Base-by-base conservation (phyloP, 2,329 filamentous ascomycete species). In the Zymoseptoria crescenta region DNA sequence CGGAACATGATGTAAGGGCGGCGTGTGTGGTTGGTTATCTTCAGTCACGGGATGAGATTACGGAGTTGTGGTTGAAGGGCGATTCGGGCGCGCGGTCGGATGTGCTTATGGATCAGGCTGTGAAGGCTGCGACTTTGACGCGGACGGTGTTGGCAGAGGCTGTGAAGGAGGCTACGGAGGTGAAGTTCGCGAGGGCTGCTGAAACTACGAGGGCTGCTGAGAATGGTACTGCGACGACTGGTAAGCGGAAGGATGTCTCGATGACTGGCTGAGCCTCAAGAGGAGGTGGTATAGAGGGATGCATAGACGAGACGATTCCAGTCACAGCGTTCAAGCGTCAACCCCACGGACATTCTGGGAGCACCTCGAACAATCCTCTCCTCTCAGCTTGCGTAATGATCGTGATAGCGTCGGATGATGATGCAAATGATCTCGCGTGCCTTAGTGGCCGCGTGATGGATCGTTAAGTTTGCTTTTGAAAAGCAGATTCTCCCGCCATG, bases 61-160 rank as follows among this genome's bases (percentile, higher is more conserved):
- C 93, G 8, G 92, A 96, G 70, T 75, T 97, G 19, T 99, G 94
- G 94, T 83, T 95, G 70, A 96, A 92, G 76, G 93, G 94, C 19
- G 80, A 86, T 70, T 74, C 72, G 64, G 78, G 75, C 54, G 68
- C 67, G 56, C 73, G 71, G 56, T 75, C 75, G 50, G 83, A 86
- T 59, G 73, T 77, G 19, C 72, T 88, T 55, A 77, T 87, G 30
- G 84, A 88, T 66, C 80, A 80, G 61, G 85, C 86, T 55, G 83
- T 87, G 29, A 81, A 83, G 69, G 84, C 85, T 35, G 84, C 86
- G 50, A 73, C 80, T 19, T 80, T 83, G 49, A 79, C 81, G 35
- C 77, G 86, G 60, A 75, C 79, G 2, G 84, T 88, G 49, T 75
- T 88, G 54, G 79, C 79, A 55, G 83, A 85, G 57, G 83, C 84